Evolutionary conservation across 2,329 filamentous ascomycete species (phyloP), one percentile per base, ranked within the genome.

Genomic region (Ophiostoma ips): DNA sequence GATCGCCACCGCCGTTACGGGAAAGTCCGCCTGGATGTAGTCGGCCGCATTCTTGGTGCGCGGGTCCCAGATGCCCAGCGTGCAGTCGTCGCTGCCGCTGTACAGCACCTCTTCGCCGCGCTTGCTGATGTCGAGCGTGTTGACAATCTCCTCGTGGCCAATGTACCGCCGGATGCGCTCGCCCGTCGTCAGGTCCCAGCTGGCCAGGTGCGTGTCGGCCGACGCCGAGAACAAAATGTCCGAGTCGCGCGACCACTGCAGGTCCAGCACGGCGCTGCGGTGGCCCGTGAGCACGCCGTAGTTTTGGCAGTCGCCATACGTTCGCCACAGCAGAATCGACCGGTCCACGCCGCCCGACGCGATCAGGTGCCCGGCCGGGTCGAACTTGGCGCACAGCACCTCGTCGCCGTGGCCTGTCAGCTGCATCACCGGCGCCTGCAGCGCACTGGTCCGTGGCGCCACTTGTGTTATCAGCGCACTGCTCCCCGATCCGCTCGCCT

Each of bases 241-340:
- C 18, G 88, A 94, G 68, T 98, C 92, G 63, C 92, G 83, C 28
- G 92, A 95, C 92, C 92, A 98, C 62, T 95, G 88, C 43, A 98
- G 70, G 65, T 96, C 92, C 24, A 96, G 72, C 46, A 98, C 72
- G 1, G 92, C 92, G 57, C 87, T 87, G 63, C 87, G 88, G 69
- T 98, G 92, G 33, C 92, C 92, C 9, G 73, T 87, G 48, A 98
- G 72, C 28, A 86, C 70, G 53, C 90, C 89, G 61, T 95, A 95
- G 68, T 98, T 98, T 61, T 94, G 86, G 69, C 90, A 95, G 59
- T 87, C 77, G 60, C 88, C 90, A 54, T 90, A 88, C 2, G 89
- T 94, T 60, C 84, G 80, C 92, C 92, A 98, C 30, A 98, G 76
- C 67, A 96, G 87, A 59, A 98, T 92, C 52, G 81, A 86, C 59